Conservation (phyloP, 768 basidiomycete species). For the Suillus weaverae region DNA sequence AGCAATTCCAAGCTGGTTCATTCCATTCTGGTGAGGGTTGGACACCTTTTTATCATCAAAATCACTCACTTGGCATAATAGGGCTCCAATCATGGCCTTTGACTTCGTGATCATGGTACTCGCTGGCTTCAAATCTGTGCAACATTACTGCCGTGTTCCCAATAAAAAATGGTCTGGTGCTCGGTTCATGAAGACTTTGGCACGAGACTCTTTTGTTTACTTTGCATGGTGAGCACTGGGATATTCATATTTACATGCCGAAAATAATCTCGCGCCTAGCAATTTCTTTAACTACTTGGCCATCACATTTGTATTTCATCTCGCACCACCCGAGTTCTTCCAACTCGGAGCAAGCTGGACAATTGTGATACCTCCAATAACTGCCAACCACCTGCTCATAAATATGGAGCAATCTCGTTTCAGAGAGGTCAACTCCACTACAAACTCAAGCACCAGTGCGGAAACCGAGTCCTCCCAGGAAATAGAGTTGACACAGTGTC, state of each 20-base stretch:
- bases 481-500: neutral
- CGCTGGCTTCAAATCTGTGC: slow-evolving; percentile 8
- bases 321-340: slow-evolving; percentile 1
- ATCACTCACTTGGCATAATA: neutral
- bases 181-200: slow-evolving; percentile 3
- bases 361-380: slow-evolving; percentile 2
- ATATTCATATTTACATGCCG: neutral
- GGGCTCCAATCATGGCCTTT: slow-evolving; percentile 5
- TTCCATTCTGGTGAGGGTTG: slow-evolving; percentile 4
- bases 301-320: neutral
- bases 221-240: neutral
- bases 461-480: neutral
- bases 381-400: slow-evolving; percentile 6
- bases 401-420: slow-evolving; percentile 7
- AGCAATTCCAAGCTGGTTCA: slow-evolving; percentile 3
- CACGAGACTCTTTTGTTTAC: slow-evolving; percentile 10
- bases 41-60: neutral
- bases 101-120: slow-evolving; percentile 5
- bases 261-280: neutral
- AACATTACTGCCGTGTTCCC: slow-evolving; percentile 6
- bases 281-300: slow-evolving; percentile 1
- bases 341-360: slow-evolving; percentile 1
- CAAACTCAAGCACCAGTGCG: neutral
- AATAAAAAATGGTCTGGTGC: slow-evolving; percentile 8
- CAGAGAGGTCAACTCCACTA: neutral